These are phyloP conservation scores for Pichia sp. DNA, from an alignment of 1,139 yeast genomes.

Conservation along the genomic window DNA sequence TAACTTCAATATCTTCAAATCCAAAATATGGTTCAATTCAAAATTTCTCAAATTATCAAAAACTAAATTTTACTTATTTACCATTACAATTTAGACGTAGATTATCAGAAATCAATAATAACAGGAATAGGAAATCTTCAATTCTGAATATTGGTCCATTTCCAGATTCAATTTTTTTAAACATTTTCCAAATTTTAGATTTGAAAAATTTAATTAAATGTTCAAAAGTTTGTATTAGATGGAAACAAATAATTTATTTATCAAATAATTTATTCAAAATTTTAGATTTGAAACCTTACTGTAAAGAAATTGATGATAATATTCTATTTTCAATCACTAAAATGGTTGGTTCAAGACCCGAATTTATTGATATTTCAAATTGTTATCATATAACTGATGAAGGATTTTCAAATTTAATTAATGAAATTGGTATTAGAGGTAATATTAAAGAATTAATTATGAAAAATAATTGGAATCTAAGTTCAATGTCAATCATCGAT, in stretches of 20 bases:
- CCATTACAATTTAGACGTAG: slow-evolving; percentile 48
- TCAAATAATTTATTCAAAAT: slow-evolving; percentile 45
- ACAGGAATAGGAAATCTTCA: slow-evolving; percentile 48
- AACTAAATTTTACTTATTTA: slow-evolving; percentile 39
- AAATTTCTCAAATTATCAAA: slow-evolving; percentile 18
- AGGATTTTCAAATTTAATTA: slow-evolving; percentile 64
- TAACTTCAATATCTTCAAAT: slow-evolving; percentile 13
- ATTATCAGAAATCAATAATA: slow-evolving; percentile 31
- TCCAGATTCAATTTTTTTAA: slow-evolving; percentile 50
- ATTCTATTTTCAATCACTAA: slow-evolving; percentile 54
- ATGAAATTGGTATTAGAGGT: slow-evolving; percentile 64
- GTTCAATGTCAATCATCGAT: slow-evolving; percentile 79
- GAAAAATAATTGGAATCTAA: slow-evolving; percentile 71
- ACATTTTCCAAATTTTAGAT: slow-evolving; percentile 46
- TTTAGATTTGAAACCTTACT: slow-evolving; percentile 56
- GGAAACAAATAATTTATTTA: slow-evolving; percentile 60
- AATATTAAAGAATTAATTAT: slow-evolving; percentile 48
- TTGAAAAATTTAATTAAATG: slow-evolving; percentile 54
- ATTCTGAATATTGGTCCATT: slow-evolving; percentile 49
- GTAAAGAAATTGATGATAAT: slow-evolving; percentile 52
- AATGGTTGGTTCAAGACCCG: slow-evolving; percentile 66
- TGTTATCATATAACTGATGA: slow-evolving; percentile 74
- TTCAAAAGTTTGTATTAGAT: slow-evolving; percentile 50
- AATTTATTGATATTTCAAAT: slow-evolving; percentile 54
- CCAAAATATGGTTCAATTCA: slow-evolving; percentile 24